A percentile compares a stretch with the other conserved stretches of the same genome.
These are phyloP conservation scores for Salix udensis DNA, from an alignment of 345 rosid species.

Conservation along the genomic window DNA sequence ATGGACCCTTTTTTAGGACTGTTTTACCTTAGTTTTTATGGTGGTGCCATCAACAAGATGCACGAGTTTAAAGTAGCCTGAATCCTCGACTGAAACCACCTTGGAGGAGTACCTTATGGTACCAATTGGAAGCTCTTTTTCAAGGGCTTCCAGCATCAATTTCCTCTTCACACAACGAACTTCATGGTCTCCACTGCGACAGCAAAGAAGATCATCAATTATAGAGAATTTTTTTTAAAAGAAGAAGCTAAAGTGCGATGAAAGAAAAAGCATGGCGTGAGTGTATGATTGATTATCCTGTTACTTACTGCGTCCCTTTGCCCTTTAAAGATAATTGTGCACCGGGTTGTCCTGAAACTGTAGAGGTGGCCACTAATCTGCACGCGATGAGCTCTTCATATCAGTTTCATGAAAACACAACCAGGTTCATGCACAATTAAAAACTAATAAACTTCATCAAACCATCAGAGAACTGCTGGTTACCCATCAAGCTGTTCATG, in stretches of 20 bases:
- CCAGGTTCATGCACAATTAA: too few relatives aligned
- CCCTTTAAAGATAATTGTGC: constrained; percentile 2
- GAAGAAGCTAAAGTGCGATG: too few relatives aligned
- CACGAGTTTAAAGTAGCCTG: constrained; percentile 43
- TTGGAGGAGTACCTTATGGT: constrained; percentile 64
- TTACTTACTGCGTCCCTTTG: constrained; percentile 34
- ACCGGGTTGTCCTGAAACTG: constrained; percentile 13
- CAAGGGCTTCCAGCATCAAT: constrained; percentile 50
- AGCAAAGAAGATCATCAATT: not conserved
- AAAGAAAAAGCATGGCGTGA: not conserved
- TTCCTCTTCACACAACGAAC: constrained; percentile 52
- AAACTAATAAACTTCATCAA: too few relatives aligned
- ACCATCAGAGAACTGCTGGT: too few relatives aligned
- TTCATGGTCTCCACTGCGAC: constrained; percentile 41
- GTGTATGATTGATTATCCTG: too few relatives aligned
- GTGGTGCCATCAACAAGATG: constrained; percentile 58
- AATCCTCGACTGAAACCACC: constrained; percentile 57
- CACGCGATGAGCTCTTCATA: not conserved
- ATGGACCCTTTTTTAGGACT: not conserved
- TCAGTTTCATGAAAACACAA: too few relatives aligned
- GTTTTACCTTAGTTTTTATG: constrained; percentile 56
- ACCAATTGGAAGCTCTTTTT: constrained; percentile 47
- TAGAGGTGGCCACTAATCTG: constrained; percentile 35
- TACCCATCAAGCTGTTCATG: constrained; percentile 42
- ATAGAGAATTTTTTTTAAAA: too few relatives aligned